phyloP scores from a whole-genome alignment of 768 basidiomycete genomes.

The Xerocomellus chrysenteron region DNA sequence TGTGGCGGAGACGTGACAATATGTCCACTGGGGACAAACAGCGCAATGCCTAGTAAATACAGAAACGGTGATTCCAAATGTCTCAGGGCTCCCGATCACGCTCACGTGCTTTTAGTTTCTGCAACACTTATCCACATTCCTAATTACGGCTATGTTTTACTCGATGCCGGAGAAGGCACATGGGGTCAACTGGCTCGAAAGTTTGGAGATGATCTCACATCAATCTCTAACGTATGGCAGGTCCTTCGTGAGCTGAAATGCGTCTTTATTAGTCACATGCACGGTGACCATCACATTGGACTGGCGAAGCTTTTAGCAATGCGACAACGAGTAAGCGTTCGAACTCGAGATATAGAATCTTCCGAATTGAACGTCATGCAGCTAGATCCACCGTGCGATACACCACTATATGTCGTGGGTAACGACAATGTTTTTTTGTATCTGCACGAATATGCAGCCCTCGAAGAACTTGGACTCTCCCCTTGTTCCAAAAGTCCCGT shows the following conservation, averaged over 20 bases:
- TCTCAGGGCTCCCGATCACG: neutral
- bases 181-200: slow-evolving; percentile 84
- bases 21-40: slow-evolving; percentile 85
- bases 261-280: slow-evolving; percentile 87
- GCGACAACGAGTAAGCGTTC: slow-evolving; percentile 55
- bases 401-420: slow-evolving; percentile 72
- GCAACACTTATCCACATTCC: slow-evolving; percentile 79
- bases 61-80: slow-evolving; percentile 65
- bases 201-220: slow-evolving; percentile 54
- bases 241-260: slow-evolving; percentile 70
- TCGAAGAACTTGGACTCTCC: slow-evolving; percentile 70
- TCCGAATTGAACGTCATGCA: slow-evolving; percentile 27
- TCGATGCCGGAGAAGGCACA: slow-evolving; percentile 92
- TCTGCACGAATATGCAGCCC: slow-evolving; percentile 66
- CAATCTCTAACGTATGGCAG: slow-evolving; percentile 46
- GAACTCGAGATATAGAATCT: neutral
- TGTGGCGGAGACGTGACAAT: slow-evolving; percentile 66
- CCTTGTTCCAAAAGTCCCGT: slow-evolving; percentile 49
- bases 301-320: slow-evolving; percentile 69
- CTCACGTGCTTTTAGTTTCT: slow-evolving; percentile 50
- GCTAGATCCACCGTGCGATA: slow-evolving; percentile 60
- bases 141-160: slow-evolving; percentile 65
- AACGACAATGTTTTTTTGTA: slow-evolving; percentile 58
- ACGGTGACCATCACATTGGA: slow-evolving; percentile 92
- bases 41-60: slow-evolving; percentile 80